Conservation (phyloP, 768 basidiomycete species). For the Podaxis pistillaris region DNA sequence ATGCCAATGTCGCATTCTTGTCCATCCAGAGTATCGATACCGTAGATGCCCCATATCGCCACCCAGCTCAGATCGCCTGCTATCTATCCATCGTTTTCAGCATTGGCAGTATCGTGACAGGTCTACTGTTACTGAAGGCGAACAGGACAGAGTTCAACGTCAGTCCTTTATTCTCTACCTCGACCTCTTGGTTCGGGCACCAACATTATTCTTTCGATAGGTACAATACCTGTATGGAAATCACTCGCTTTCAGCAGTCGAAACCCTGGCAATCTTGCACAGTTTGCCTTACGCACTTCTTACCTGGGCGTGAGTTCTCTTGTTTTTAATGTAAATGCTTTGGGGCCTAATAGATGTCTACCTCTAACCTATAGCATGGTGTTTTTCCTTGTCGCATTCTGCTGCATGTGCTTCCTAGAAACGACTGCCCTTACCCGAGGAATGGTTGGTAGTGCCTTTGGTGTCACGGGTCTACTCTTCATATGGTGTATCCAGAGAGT, state of each 20-base stretch:
- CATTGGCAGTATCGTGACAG: slow-evolving; percentile 42
- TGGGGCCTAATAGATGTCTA: too few species aligned
- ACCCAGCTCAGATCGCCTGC: slow-evolving; percentile 42
- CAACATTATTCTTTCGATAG: background rate
- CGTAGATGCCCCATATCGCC: slow-evolving; percentile 5
- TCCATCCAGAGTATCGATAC: slow-evolving; percentile 43
- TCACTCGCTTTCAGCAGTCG: background rate
- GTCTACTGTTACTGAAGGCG: slow-evolving; percentile 34
- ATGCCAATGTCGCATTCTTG: slow-evolving; percentile 56
- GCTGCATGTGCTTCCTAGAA: background rate
- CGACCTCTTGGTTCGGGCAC: background rate
- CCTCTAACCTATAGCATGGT: background rate
- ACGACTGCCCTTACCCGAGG: background rate
- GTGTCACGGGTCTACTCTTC: background rate
- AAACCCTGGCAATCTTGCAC: slow-evolving; percentile 1
- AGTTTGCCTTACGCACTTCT: slow-evolving; percentile 3
- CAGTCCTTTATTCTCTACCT: background rate
- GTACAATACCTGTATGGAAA: background rate
- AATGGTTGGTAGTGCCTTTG: background rate
- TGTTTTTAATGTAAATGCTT: background rate
- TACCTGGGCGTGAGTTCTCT: slow-evolving; percentile 1
- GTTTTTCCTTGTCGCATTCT: slow-evolving; percentile 2
- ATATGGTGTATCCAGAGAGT: slow-evolving; percentile 1
- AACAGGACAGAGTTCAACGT: slow-evolving; percentile 5
- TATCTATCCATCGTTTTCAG: slow-evolving; percentile 45